Evolutionary conservation across 495 filamentous ascomycete genomes (phyloP), one percentile per base, ranked within the genome.

Genomic region (Tuber calosporum): DNA sequence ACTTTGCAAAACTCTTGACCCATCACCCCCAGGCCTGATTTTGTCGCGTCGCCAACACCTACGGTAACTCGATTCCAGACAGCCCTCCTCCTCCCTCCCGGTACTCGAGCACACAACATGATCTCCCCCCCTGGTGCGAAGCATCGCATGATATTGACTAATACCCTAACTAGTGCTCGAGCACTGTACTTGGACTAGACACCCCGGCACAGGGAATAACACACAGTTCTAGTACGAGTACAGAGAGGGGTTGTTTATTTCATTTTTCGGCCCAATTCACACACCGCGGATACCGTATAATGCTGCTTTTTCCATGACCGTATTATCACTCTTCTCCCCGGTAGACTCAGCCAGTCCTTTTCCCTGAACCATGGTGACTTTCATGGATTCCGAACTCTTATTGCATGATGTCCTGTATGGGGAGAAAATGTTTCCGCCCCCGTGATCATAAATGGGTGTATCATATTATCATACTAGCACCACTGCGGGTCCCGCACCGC

Each of bases 261-360:
- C 0, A 53, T 26, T 26, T 13, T 53, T 26, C n/a, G 22, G 48
- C 48, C 48, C n/a, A 58, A 26, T 26, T 58, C 48, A 13, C 48
- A 53, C 8, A 22, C 22, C 48, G 9, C 48, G 22, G 48, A 53
- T 53, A 26, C 22, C 8, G 1, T 40, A 40, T 40, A 15, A 19
- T 26, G n/a, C 48, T 53, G 22, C 22, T 11, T 53, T 53, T 53
- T 26, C n/a, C 48, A 3, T 13, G n/a, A n/a, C n/a, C n/a, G n/a
- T 26, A 53, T 53, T 26, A 26, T n/a, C 11, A 30, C n/a, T 20
- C 2, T 58, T 62, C 9, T 26, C 40, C 40, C 67, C 42, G 69
- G 40, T 43, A 53, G 73, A 75, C 74, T 69, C 41, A 77, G 48
- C 39, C 48, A 17, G 67, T 69, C 41, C 37, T 58, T 45, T 72